These are phyloP conservation scores for Haematococcus lacustris DNA, from an alignment of 139 green algal species.

Conservation along the genomic window DNA sequence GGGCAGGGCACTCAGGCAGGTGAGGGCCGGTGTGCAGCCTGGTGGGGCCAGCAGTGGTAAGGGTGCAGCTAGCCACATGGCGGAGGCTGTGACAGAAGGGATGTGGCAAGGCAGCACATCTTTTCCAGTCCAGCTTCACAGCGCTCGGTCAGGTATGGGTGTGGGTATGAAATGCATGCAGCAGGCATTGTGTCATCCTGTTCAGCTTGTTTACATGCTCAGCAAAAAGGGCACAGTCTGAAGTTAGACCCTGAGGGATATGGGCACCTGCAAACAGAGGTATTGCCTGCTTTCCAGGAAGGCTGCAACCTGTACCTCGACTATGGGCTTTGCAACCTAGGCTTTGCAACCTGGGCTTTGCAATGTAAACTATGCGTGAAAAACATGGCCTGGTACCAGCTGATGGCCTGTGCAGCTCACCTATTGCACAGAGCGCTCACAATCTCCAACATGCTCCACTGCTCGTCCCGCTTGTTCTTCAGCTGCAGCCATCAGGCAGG, in stretches of 20 bases:
- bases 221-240: too few species aligned
- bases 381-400: background rate
- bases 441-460: constrained; percentile 67
- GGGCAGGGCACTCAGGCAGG: background rate
- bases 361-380: background rate
- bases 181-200: too few species aligned
- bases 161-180: too few species aligned
- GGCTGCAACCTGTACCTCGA: background rate
- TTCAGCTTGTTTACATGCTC: too few species aligned
- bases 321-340: background rate
- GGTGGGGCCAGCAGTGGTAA: background rate
- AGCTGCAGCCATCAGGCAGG: constrained; percentile 14
- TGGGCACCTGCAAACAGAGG: background rate
- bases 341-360: background rate
- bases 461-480: constrained; percentile 74
- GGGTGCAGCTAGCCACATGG: background rate
- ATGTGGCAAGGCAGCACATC: background rate
- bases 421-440: constrained; percentile 83
- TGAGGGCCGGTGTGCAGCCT: too few species aligned
- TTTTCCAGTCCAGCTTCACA: background rate
- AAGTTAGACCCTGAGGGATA: too few species aligned
- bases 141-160: background rate
- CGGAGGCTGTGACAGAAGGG: background rate
- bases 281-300: background rate
- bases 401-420: too few species aligned